Evolutionary conservation across 1,284 basidiomycete genomes (phyloP).

Genomic region (Rhodotorula mucilaginosa): DNA sequence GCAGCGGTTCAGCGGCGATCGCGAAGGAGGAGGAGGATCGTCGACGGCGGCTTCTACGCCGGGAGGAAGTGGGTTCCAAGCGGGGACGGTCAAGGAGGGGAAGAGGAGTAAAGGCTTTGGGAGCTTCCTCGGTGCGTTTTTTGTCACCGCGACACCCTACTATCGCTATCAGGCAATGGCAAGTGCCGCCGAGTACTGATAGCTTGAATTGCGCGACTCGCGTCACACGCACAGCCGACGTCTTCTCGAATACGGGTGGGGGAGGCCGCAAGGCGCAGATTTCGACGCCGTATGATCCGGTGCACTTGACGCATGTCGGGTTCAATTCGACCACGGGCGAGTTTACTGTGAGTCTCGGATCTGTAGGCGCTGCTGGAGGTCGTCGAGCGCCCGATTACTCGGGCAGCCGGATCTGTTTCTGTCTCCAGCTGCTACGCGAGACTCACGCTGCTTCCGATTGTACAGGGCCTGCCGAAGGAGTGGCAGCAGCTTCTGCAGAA

Average conservation of each 20-base stretch:
- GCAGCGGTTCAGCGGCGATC: not conserved
- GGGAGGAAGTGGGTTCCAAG: not conserved
- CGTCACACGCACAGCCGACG: conserved; percentile 26
- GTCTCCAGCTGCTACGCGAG: not conserved
- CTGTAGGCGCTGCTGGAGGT: not conserved
- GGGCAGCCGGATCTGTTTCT: too few species aligned
- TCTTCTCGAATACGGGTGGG: conserved; percentile 31
- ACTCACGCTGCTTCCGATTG: not conserved
- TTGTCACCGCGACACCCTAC: too few species aligned
- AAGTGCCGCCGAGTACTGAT: not conserved
- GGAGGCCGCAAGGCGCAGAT: conserved; percentile 70
- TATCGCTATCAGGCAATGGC: too few species aligned
- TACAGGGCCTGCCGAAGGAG: conserved; percentile 82
- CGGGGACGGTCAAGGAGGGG: conserved; percentile 18
- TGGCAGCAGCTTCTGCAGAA: conserved; percentile 98
- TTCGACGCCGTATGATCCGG: conserved; percentile 96
- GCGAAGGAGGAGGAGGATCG: not conserved
- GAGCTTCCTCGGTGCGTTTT: conserved; percentile 32
- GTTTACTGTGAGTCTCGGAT: conserved; percentile 52
- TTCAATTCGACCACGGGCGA: conserved; percentile 99
- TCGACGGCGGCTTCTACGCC: not conserved
- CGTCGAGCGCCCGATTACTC: too few species aligned
- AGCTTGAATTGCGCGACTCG: not conserved
- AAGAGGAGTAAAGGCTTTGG: conserved; percentile 37
- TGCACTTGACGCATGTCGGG: conserved; percentile 98